These are phyloP conservation scores for Penstemon newberryi DNA, from an alignment of 257 asterid genomes.

Conservation along the genomic window DNA sequence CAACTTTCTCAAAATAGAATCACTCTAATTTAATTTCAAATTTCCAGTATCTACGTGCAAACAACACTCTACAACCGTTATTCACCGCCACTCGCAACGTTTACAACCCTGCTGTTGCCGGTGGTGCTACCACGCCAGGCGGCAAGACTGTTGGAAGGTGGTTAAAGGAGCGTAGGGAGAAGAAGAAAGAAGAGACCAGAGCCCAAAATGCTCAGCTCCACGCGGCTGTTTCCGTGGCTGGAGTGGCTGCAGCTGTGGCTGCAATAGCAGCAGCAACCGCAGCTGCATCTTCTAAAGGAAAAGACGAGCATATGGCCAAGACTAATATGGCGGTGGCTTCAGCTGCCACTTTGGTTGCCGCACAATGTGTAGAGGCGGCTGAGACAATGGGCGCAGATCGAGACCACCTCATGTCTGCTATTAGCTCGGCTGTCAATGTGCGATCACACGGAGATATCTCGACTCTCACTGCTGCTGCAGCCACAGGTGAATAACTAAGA, in stretches of 20 bases:
- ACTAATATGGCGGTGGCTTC: conserved; percentile 95
- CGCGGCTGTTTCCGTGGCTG: conserved; percentile 87
- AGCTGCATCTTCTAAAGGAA: conserved; percentile 61
- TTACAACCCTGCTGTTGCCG: conserved; percentile 37
- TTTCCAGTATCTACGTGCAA: conserved; percentile 75
- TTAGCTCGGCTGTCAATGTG: conserved; percentile 92
- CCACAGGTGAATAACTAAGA: conserved; percentile 56
- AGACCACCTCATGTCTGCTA: conserved; percentile 84
- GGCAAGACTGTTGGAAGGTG: conserved; percentile 94
- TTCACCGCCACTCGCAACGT: conserved; percentile 70
- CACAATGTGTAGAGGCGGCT: conserved; percentile 97
- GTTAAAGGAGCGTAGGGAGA: conserved; percentile 90
- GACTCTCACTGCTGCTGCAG: conserved; percentile 96
- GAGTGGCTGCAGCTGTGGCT: conserved; percentile 90
- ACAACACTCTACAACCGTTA: conserved; percentile 86
- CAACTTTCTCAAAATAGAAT: no score
- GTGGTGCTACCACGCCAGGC: conserved; percentile 71
- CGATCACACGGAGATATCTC: conserved; percentile 90
- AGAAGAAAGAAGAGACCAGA: conserved; percentile 91
- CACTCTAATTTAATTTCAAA: not conserved
- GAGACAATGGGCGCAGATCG: conserved; percentile 95
- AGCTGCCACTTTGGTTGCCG: conserved; percentile 93
- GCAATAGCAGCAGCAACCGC: conserved; percentile 96
- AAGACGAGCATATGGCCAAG: conserved; percentile 76
- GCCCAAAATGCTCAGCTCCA: conserved; percentile 92